Evolutionary conservation across 164 flowering plant genomes (phyloP).

Genomic region (Chimonanthus salicifolius): DNA sequence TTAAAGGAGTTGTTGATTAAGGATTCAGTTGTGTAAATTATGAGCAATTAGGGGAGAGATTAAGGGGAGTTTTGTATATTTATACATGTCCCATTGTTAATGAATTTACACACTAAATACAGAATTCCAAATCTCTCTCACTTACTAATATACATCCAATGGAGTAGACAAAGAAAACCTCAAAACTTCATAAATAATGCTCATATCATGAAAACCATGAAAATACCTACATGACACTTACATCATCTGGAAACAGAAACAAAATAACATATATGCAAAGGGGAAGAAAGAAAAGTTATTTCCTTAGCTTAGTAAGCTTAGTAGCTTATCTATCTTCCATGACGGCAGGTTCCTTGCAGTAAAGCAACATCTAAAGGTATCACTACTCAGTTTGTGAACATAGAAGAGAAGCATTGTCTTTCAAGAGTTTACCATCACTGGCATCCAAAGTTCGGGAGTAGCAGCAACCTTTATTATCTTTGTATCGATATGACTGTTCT

Average conservation of each 20-base stretch:
- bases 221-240: neutral
- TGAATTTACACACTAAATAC: no score
- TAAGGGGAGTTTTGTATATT: no score
- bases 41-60: no score
- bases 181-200: no score
- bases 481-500: constrained; percentile 35
- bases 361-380: constrained; percentile 12
- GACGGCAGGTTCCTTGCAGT: neutral
- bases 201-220: no score
- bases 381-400: neutral
- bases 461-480: constrained; percentile 45
- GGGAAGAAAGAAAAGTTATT: neutral
- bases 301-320: neutral
- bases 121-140: no score
- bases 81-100: no score
- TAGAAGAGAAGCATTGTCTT: constrained; percentile 21
- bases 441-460: constrained; percentile 35
- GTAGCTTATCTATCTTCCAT: neutral
- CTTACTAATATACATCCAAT: neutral
- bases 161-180: neutral
- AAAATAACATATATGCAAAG: neutral
- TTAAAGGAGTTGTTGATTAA: no score
- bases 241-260: neutral
- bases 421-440: constrained; percentile 29
- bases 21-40: no score